Evolutionary conservation across 2,329 filamentous ascomycete species (phyloP).

Genomic region (Salinomyces thailandicus): DNA sequence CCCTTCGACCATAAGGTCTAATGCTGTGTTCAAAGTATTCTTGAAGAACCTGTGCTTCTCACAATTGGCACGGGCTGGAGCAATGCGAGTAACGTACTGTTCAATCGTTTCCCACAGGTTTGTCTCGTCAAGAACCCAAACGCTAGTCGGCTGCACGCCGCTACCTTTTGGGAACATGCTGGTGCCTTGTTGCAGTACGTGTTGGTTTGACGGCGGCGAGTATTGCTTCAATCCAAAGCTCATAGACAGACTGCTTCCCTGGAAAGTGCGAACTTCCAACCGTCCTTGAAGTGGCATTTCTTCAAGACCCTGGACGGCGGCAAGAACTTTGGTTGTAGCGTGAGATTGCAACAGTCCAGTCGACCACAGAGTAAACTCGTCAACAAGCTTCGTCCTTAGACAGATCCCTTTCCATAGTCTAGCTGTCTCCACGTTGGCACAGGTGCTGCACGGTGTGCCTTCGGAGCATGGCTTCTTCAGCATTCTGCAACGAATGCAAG

Average conservation of each 20-base stretch:
- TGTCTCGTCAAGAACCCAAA: conserved; percentile 25
- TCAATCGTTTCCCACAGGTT: conserved; percentile 44
- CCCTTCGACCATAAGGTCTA: conserved; percentile 13
- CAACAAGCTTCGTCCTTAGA: conserved; percentile 47
- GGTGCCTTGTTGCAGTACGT: neutral
- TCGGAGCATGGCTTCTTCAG: conserved; percentile 54
- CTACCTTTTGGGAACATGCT: too few relatives aligned
- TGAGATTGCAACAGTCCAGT: conserved; percentile 42
- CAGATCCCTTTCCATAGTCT: conserved; percentile 52
- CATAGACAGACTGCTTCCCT: conserved; percentile 27
- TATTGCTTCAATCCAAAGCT: conserved; percentile 18
- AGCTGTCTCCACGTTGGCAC: conserved; percentile 49
- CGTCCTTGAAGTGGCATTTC: conserved; percentile 40
- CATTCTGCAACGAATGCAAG: conserved; percentile 54
- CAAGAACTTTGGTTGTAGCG: conserved; percentile 41
- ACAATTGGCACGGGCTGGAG: conserved; percentile 32
- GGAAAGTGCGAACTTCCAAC: conserved; percentile 44
- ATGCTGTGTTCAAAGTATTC: conserved; percentile 34
- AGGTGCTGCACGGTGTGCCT: conserved; percentile 49
- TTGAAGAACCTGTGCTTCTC: conserved; percentile 44
- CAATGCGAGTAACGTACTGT: conserved; percentile 28
- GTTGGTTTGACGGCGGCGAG: neutral
- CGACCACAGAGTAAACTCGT: conserved; percentile 49
- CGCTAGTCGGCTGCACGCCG: neutral
- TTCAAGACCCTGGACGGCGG: conserved; percentile 38